Evolutionary conservation across 495 filamentous ascomycete genomes (phyloP).

Genomic region (Cercophora newfieldiana): DNA sequence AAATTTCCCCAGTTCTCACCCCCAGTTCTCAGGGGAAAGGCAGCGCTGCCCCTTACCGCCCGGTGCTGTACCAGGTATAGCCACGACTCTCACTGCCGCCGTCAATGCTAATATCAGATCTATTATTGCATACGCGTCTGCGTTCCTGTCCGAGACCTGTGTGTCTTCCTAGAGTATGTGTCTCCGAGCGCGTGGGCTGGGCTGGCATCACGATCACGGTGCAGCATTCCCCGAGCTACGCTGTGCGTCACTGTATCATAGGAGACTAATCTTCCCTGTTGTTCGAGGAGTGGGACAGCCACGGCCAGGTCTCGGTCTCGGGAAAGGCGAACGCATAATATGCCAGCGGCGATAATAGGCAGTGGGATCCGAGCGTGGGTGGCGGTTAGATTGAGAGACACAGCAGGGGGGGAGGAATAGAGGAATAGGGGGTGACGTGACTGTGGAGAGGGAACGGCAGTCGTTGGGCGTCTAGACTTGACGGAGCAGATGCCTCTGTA

Average conservation of each 20-base stretch:
- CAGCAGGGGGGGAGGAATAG: no score
- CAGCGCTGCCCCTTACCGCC: no score
- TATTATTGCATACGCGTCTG: background rate
- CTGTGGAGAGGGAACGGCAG: background rate
- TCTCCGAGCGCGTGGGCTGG: no score
- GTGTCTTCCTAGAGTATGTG: no score
- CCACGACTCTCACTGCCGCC: background rate
- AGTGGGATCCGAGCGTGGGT: conserved; percentile 13
- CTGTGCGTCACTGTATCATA: no score
- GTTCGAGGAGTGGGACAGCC: background rate
- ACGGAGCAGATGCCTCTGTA: background rate
- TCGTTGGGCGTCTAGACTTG: background rate
- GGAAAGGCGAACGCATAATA: background rate
- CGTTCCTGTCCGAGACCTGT: background rate
- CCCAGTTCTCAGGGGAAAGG: no score
- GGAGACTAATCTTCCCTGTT: background rate
- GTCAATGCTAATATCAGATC: no score
- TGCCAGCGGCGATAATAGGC: background rate
- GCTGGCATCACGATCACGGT: no score
- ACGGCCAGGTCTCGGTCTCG: background rate
- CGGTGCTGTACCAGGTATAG: background rate
- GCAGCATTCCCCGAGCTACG: background rate
- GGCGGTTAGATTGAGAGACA: background rate
- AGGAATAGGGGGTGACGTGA: conserved; percentile 4
- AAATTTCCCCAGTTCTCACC: no score